Evolutionary conservation across 257 asterid genomes (phyloP).

Genomic region (Leptodermis oblonga): DNA sequence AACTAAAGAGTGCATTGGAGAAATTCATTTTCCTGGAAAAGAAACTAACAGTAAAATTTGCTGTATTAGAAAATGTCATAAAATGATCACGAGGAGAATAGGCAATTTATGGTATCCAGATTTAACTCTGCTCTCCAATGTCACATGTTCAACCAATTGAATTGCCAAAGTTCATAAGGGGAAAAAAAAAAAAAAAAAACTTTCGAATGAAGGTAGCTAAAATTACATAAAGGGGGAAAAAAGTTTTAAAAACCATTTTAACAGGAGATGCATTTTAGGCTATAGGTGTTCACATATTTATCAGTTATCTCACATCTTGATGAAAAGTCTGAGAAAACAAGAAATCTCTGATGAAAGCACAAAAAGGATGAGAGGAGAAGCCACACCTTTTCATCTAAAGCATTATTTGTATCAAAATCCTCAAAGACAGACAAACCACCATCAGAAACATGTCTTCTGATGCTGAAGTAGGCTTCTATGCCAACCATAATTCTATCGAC

Average conservation of each 20-base stretch:
- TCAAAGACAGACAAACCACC: slow-evolving; percentile 69
- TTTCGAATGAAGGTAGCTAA: background rate
- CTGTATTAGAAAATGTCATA: background rate
- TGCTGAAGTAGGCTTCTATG: slow-evolving; percentile 90
- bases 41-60: background rate
- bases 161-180: background rate
- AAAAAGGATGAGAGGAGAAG: background rate
- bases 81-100: background rate
- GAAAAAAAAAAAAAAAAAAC: background rate
- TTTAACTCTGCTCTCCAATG: background rate
- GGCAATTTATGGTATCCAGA: background rate
- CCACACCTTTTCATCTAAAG: slow-evolving; percentile 59
- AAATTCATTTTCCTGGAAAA: background rate
- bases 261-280: background rate
- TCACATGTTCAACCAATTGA: too few relatives aligned
- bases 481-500: slow-evolving; percentile 91
- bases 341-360: background rate
- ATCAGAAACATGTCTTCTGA: slow-evolving; percentile 78
- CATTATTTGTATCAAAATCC: slow-evolving; percentile 47
- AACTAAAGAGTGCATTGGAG: too few relatives aligned
- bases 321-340: background rate
- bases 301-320: background rate
- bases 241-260: background rate
- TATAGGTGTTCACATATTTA: background rate
- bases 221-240: background rate